Percentiles rank a stretch among this genome's conserved stretches.
Conservation (phyloP, 202 grass and related monocot species). For the Eragrostis tef region DNA sequence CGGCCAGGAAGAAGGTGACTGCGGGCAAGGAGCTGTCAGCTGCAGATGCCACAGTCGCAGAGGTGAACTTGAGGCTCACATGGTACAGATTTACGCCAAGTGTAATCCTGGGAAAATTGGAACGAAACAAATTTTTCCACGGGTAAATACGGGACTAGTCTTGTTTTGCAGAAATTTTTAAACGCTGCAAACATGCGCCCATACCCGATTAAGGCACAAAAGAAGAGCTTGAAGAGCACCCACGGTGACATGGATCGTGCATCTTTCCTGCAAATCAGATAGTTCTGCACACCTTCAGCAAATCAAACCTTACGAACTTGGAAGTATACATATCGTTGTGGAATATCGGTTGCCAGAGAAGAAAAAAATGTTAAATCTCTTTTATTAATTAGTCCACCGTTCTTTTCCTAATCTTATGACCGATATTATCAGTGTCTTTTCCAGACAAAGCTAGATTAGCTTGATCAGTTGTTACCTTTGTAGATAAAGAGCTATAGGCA, state of each 20-base stretch:
- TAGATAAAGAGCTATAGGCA: constrained; percentile 44
- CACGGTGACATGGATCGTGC: constrained; percentile 28
- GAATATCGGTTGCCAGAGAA: too few species aligned
- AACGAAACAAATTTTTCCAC: background rate
- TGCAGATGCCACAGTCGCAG: constrained; percentile 55
- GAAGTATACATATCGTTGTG: too few species aligned
- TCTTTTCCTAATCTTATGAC: too few species aligned
- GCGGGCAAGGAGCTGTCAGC: constrained; percentile 49
- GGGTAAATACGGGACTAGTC: background rate
- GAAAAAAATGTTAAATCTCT: too few species aligned
- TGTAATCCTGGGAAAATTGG: constrained; percentile 39
- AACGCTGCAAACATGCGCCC: background rate
- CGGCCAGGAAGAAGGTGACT: constrained; percentile 56
- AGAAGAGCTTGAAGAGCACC: constrained; percentile 50
- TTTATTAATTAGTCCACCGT: too few species aligned
- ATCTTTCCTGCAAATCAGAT: constrained; percentile 40
- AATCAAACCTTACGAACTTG: background rate
- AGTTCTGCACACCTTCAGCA: too few species aligned
- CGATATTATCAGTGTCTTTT: too few species aligned
- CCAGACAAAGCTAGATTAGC: background rate
- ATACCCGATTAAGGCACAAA: constrained; percentile 56
- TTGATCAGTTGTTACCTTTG: constrained; percentile 27
- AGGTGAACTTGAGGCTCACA: constrained; percentile 51
- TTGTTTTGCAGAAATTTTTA: background rate
- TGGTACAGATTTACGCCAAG: constrained; percentile 50